Percentiles rank a stretch among this genome's conserved stretches.
Conservation (phyloP, 2,329 filamentous ascomycete species). For the Paracoccidioides lutzii region DNA sequence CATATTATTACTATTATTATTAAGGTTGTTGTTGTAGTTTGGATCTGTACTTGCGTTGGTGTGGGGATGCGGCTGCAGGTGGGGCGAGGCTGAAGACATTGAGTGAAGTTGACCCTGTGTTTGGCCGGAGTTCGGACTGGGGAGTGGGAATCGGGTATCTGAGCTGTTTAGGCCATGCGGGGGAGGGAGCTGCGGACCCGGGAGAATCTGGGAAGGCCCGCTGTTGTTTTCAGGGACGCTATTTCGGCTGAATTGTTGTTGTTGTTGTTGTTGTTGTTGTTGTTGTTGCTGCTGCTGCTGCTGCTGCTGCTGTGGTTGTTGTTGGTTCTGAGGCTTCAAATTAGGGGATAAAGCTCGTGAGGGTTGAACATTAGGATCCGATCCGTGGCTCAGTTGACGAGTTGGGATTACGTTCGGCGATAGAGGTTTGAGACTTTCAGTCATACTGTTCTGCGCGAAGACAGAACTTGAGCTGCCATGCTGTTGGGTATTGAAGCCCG, state of each 20-base stretch:
- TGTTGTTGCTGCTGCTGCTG: slow-evolving; percentile 14
- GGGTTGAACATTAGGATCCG: slow-evolving; percentile 24
- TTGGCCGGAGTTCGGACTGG: slow-evolving; percentile 3
- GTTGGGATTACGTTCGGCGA: slow-evolving; percentile 33
- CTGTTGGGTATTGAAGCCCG: slow-evolving; percentile 19
- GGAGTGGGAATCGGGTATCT: slow-evolving; percentile 22
- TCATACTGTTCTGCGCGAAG: slow-evolving; percentile 62
- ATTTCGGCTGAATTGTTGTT: slow-evolving; percentile 16
- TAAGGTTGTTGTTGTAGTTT: slow-evolving; percentile 1
- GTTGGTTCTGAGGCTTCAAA: slow-evolving; percentile 18
- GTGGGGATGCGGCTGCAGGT: background rate
- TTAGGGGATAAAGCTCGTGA: slow-evolving; percentile 27
- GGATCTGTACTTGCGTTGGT: background rate
- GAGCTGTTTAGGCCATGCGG: slow-evolving; percentile 22
- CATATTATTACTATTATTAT: slow-evolving; percentile 6
- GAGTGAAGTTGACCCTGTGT: background rate
- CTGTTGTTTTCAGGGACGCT: slow-evolving; percentile 4
- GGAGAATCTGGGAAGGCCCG: slow-evolving; percentile 4
- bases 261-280: too few relatives aligned
- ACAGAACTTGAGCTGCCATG: slow-evolving; percentile 41
- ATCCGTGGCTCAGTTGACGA: slow-evolving; percentile 25
- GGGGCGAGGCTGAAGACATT: background rate
- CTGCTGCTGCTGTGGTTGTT: slow-evolving; percentile 14
- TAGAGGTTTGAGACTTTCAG: slow-evolving; percentile 75
- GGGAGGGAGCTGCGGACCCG: slow-evolving; percentile 18